Evolutionary conservation across 108 stramenopile genomes (phyloP).

Genomic region (Skeletonema costatum): DNA sequence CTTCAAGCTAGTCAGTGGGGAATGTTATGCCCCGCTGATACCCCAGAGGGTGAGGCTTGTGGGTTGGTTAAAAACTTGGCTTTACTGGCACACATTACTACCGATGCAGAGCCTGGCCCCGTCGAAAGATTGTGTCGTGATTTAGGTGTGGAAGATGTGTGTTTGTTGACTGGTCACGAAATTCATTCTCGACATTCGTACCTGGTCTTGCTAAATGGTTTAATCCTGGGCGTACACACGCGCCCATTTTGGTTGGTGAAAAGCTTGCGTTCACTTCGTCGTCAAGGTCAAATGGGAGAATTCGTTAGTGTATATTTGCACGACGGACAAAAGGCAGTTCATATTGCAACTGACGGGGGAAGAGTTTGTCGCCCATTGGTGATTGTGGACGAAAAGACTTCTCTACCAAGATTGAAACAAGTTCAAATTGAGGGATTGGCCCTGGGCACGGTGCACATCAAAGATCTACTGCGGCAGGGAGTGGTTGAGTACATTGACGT

Average conservation of each 20-base stretch:
- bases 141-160: conserved; percentile 95
- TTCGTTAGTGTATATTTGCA: conserved; percentile 97
- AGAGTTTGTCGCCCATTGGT: conserved; percentile 97
- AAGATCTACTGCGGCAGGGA: conserved; percentile 87
- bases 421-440: conserved; percentile 85
- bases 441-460: conserved; percentile 70
- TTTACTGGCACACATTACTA: conserved; percentile 97
- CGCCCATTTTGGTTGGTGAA: conserved; percentile 76
- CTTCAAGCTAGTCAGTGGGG: conserved; percentile 99
- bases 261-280: conserved; percentile 81
- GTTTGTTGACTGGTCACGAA: conserved; percentile 88
- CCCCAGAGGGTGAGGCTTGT: conserved; percentile 98
- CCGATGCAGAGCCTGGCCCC: conserved; percentile 91
- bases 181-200: conserved; percentile 83
- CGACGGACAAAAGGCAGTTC: conserved; percentile 92
- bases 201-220: conserved; percentile 97
- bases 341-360: conserved; percentile 98
- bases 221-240: conserved; percentile 89
- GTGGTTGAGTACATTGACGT: conserved; percentile 99
- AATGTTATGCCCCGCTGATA: conserved; percentile 98
- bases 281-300: conserved; percentile 92
- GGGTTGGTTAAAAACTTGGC: conserved; percentile 99
- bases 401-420: conserved; percentile 75
- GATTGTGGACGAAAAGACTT: conserved; percentile 88
- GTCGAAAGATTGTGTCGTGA: conserved; percentile 93